Conservation (phyloP, 768 basidiomycete genomes). For the Pulveroboletus sp. region DNA sequence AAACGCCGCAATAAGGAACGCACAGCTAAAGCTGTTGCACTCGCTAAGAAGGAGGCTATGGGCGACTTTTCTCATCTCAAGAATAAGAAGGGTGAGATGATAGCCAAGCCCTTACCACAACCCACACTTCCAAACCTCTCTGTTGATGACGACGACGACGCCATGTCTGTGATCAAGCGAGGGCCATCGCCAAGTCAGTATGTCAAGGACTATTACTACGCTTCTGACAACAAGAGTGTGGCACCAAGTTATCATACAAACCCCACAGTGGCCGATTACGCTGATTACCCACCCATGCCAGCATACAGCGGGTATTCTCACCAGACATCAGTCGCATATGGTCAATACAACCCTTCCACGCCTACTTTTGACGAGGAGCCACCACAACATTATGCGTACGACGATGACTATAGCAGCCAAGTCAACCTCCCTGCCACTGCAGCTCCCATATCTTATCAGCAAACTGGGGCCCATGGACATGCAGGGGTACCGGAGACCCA, state of each 20-base stretch:
- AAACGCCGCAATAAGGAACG: slow-evolving; percentile 88
- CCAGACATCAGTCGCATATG: slow-evolving; percentile 45
- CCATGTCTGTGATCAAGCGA: slow-evolving; percentile 51
- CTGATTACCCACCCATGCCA: slow-evolving; percentile 69
- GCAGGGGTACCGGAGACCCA: slow-evolving; percentile 25
- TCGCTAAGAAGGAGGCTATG: slow-evolving; percentile 86
- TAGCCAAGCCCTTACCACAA: slow-evolving; percentile 79
- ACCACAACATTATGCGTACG: slow-evolving; percentile 44
- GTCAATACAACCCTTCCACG: slow-evolving; percentile 57
- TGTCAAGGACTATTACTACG: slow-evolving; percentile 53
- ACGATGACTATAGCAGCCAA: slow-evolving; percentile 67
- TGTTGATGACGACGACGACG: slow-evolving; percentile 67
- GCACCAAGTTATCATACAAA: slow-evolving; percentile 33
- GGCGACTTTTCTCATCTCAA: slow-evolving; percentile 89
- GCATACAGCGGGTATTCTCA: slow-evolving; percentile 63
- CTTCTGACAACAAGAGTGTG: slow-evolving; percentile 43
- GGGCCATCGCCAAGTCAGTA: slow-evolving; percentile 52
- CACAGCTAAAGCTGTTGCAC: slow-evolving; percentile 68
- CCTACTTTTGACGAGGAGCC: slow-evolving; percentile 53
- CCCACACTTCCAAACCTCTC: slow-evolving; percentile 91
- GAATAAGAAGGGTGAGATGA: slow-evolving; percentile 85
- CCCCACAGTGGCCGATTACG: slow-evolving; percentile 39
- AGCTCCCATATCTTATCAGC: slow-evolving; percentile 53
- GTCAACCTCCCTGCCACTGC: slow-evolving; percentile 53
- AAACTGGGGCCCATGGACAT: slow-evolving; percentile 16